These are phyloP conservation scores for Cladochytrium replicatum DNA, from an alignment of 192 early-diverging fungal species.

Conservation along the genomic window DNA sequence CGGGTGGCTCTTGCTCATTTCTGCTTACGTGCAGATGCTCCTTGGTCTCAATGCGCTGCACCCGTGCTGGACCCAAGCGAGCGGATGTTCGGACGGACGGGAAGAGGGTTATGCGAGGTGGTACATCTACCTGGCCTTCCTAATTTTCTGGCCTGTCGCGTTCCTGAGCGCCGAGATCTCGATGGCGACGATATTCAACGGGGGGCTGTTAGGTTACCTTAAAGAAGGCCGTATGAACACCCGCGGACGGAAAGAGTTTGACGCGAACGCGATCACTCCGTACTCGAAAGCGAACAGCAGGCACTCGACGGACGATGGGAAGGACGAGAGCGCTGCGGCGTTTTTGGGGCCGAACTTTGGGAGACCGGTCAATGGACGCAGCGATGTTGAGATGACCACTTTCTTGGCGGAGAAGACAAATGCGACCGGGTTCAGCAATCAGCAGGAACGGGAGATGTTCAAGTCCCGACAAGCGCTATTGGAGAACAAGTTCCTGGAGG, in stretches of 20 bases:
- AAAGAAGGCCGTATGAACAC: constrained; percentile 18
- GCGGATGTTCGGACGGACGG: constrained; percentile 9
- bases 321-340: too few species aligned
- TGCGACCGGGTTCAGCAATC: too few species aligned
- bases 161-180: constrained; percentile 18
- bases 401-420: too few species aligned
- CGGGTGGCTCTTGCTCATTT: constrained; percentile 8
- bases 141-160: constrained; percentile 14
- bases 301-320: background rate
- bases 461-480: too few species aligned
- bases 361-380: too few species aligned
- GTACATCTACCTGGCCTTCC: constrained; percentile 21
- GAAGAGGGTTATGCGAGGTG: constrained; percentile 16
- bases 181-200: constrained; percentile 2
- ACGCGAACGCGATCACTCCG: constrained; percentile 28
- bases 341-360: too few species aligned
- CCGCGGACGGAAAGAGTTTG: constrained; percentile 29
- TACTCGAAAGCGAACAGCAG: constrained; percentile 1
- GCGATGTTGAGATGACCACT: background rate
- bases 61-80: too few species aligned
- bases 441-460: too few species aligned
- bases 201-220: background rate
- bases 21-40: constrained; percentile 18
- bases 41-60: constrained; percentile 26
- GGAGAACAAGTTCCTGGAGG: too few species aligned